Base-by-base conservation (phyloP, 129 eudicot species). In the Calendula officinalis region DNA sequence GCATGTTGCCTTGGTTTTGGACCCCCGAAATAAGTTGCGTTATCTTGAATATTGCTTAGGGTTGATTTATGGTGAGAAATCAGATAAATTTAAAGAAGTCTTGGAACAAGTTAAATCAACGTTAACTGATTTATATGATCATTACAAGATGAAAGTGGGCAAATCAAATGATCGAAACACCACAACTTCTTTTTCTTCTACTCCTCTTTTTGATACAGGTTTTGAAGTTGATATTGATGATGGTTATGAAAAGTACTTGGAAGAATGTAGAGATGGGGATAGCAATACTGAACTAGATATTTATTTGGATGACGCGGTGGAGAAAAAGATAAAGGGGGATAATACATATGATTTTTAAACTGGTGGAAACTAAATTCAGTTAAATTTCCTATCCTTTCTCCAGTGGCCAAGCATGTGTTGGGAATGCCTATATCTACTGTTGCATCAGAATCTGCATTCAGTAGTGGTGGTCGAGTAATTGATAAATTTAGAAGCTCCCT, bases 361-460 rank as follows among this genome's bases (percentile, higher is more conserved):
- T 73, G 78, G 78, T 64, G 66, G 78, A 57, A 56, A 17, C 2
- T 32, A 1, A 62, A 50, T 16, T 48, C 47, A 12, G 9, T 37
- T 34, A 71, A 56, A 12, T 71, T 34, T 33, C 70, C 53, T 1
- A 41, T 65, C 7, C 60, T 73, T 46, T 58, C 72, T 10, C 38
- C 16, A 39, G 15, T 73, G 6, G 66, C 63, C 36, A 33, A 52
- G 12, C 55, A 66, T 66, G 16, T 74, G 0, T 63, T 74, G 22
- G 64, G 38, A n/a, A 64, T 64, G 52, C 71, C 64, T 3, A 56
- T 72, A 3, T 72, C 77, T 7, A 62, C 64, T 2, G 77, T 72
- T 30, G 56, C 70, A 16, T 53, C 39, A 11, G 77, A 62, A 47
- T 42, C 64, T 0, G 64, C 70, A 3, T 66, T 66, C 49, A 66